phyloP scores from a whole-genome alignment of 257 asterid genomes.

The Rauvolfia tetraphylla region DNA sequence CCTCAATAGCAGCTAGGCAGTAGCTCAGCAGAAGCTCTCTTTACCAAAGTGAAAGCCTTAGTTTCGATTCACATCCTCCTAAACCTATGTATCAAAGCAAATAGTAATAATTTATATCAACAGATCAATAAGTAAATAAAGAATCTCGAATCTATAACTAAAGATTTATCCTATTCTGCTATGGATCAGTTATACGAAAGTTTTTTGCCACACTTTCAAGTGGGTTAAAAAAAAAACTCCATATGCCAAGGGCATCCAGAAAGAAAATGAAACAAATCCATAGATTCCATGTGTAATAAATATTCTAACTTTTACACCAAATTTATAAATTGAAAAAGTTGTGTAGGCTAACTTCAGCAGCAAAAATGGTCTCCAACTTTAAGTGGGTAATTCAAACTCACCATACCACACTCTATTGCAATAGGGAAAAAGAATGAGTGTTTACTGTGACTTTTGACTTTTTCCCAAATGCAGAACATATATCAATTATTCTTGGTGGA shows the following conservation, averaged over 20 bases:
- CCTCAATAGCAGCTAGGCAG: not conserved
- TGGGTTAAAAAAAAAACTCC: not conserved
- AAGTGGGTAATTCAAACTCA: not conserved
- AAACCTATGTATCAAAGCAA: not conserved
- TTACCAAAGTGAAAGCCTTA: not conserved
- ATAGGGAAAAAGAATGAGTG: too few relatives aligned
- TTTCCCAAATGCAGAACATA: not conserved
- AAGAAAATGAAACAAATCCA: too few relatives aligned
- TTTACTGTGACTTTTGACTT: too few relatives aligned
- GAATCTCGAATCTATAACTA: not conserved
- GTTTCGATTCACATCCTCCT: not conserved
- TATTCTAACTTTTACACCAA: not conserved
- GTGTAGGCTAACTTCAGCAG: not conserved
- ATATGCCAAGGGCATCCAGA: not conserved
- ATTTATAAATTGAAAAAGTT: not conserved
- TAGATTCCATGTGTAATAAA: not conserved
- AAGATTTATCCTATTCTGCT: not conserved
- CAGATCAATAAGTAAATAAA: not conserved
- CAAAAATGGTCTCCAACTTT: not conserved
- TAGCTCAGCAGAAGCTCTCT: not conserved
- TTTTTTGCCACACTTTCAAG: not conserved
- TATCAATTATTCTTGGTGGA: not conserved
- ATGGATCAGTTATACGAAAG: not conserved
- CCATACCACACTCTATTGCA: not conserved
- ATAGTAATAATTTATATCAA: not conserved